phyloP scores from a whole-genome alignment of 2,329 filamentous ascomycete genomes.

The Paracorniculantispora psalliotae region DNA sequence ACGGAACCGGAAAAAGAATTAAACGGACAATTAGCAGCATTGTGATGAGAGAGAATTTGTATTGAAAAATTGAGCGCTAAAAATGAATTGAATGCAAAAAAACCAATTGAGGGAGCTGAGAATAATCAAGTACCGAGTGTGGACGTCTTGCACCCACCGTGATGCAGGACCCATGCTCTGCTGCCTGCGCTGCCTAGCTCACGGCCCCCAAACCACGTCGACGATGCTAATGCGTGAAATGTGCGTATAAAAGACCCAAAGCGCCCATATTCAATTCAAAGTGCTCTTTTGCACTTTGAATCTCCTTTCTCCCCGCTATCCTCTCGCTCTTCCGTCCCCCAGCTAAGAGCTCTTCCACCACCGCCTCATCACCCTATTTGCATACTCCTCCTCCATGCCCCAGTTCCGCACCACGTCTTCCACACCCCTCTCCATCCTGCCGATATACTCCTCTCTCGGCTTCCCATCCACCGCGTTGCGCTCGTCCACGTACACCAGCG shows the following conservation, averaged over 20 bases:
- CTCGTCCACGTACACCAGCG: slow-evolving; percentile 58
- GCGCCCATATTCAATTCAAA: not conserved
- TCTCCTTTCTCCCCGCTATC: not conserved
- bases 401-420: slow-evolving; percentile 48
- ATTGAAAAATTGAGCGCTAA: too few relatives aligned
- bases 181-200: not conserved
- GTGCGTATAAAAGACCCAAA: not conserved
- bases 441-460: slow-evolving; percentile 55
- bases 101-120: not conserved
- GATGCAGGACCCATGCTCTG: slow-evolving; percentile 57
- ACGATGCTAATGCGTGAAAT: not conserved
- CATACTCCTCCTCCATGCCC: slow-evolving; percentile 53
- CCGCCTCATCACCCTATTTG: slow-evolving; percentile 46
- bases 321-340: not conserved
- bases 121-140: slow-evolving; percentile 32
- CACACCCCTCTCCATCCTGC: slow-evolving; percentile 59
- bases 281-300: not conserved
- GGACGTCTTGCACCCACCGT: slow-evolving; percentile 56
- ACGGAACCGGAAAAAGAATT: too few relatives aligned
- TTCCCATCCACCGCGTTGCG: slow-evolving; percentile 30
- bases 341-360: slow-evolving; percentile 28
- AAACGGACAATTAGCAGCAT: not conserved
- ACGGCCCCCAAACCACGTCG: not conserved
- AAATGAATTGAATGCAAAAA: too few relatives aligned
- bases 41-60: too few relatives aligned